Percentiles rank a stretch among this genome's conserved stretches.
These are phyloP conservation scores for Paxillus ammoniavirescens DNA, from an alignment of 768 basidiomycete species.

Conservation along the genomic window DNA sequence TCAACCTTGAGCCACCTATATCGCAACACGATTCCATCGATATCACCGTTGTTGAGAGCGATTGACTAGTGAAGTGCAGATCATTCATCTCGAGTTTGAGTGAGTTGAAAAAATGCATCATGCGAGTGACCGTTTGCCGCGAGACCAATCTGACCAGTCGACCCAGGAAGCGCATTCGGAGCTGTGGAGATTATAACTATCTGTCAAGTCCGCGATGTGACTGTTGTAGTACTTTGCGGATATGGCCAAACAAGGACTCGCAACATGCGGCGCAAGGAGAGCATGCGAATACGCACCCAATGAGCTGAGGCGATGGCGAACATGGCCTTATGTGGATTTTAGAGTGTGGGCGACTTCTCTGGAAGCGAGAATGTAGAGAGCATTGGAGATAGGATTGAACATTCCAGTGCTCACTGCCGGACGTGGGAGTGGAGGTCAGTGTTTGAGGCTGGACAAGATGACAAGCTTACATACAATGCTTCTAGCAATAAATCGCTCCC, in stretches of 20 bases:
- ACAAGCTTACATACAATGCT: constrained; percentile 25
- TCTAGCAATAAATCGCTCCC: constrained; percentile 28
- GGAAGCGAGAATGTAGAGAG: constrained; percentile 60
- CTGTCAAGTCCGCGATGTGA: constrained; percentile 28
- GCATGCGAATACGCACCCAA: constrained; percentile 59
- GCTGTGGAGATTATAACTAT: constrained; percentile 24
- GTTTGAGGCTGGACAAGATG: not conserved
- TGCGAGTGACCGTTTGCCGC: too few relatives aligned
- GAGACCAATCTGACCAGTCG: constrained; percentile 63
- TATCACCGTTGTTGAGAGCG: too few relatives aligned
- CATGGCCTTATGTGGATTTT: constrained; percentile 44
- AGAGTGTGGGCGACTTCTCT: constrained; percentile 34
- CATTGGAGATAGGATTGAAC: constrained; percentile 80
- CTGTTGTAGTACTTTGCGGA: constrained; percentile 70
- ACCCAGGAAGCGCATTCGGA: constrained; percentile 69
- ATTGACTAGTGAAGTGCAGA: too few relatives aligned
- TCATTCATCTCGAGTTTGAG: too few relatives aligned
- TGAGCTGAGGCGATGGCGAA: constrained; percentile 43
- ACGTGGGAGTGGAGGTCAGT: not conserved
- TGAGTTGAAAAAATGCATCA: too few relatives aligned
- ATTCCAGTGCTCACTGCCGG: constrained; percentile 51
- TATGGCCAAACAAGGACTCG: constrained; percentile 80
- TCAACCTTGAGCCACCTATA: too few relatives aligned
- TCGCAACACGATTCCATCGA: too few relatives aligned
- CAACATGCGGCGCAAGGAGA: constrained; percentile 73